Percentiles rank a stretch among this genome's conserved stretches.
Evolutionary conservation across 257 asterid genomes (phyloP).

Genomic region (Paulownia fortunei): DNA sequence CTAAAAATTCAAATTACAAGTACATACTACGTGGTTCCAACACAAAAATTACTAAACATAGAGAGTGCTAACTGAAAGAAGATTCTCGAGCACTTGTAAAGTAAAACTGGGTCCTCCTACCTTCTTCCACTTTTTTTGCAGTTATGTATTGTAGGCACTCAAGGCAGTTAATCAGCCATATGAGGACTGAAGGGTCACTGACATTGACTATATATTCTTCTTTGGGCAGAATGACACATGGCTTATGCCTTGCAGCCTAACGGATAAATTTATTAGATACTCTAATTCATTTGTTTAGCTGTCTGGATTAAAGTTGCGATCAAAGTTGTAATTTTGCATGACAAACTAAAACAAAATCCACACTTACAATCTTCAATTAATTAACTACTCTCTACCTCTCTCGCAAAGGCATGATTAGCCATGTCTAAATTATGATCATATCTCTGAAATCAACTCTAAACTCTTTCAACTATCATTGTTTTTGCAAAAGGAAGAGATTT

Average conservation of each 20-base stretch:
- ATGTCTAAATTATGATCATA: no score
- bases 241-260: neutral
- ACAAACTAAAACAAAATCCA: neutral
- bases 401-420: neutral
- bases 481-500: neutral
- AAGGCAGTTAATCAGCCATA: neutral
- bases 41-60: neutral
- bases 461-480: neutral
- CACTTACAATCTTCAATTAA: neutral
- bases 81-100: neutral
- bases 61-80: constrained; percentile 3
- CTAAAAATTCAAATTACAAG: neutral
- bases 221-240: neutral
- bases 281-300: neutral
- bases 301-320: neutral
- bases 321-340: neutral
- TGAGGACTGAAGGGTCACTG: neutral
- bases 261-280: neutral
- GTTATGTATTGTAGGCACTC: neutral
- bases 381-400: neutral
- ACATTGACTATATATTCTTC: neutral
- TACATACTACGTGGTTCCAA: neutral
- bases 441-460: neutral
- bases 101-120: neutral
- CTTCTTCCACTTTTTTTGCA: neutral